A percentile compares a stretch with the other conserved stretches of the same genome.
Evolutionary conservation across 441 rosid genomes (phyloP).

Genomic region (Corymbia citriodora): DNA sequence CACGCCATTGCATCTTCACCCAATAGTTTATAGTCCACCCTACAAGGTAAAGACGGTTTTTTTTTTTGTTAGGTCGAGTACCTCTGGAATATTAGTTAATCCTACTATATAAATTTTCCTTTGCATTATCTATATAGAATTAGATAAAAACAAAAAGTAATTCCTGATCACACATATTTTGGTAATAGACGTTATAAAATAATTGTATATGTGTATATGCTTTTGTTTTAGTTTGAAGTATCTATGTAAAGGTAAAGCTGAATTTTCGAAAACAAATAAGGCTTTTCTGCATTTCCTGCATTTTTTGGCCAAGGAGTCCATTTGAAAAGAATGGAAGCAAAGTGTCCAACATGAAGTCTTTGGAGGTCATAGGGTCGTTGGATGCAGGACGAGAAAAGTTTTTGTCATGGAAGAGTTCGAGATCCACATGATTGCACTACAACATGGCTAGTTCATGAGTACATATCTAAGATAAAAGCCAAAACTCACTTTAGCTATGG

Average conservation of each 20-base stretch:
- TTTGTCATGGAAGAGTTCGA: too few species aligned
- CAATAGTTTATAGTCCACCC: neutral
- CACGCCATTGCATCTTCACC: neutral
- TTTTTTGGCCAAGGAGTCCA: too few species aligned
- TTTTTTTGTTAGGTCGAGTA: neutral
- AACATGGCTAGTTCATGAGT: too few species aligned
- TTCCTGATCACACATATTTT: neutral
- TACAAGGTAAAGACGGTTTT: neutral
- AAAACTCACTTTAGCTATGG: too few species aligned
- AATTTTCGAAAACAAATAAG: neutral
- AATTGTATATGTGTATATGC: neutral
- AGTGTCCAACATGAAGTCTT: too few species aligned
- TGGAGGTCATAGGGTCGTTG: too few species aligned
- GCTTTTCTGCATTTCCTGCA: neutral
- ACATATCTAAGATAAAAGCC: too few species aligned
- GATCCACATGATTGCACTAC: too few species aligned
- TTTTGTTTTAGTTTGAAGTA: neutral
- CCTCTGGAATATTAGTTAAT: neutral
- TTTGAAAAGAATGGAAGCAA: too few species aligned
- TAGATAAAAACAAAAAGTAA: neutral
- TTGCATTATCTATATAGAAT: neutral
- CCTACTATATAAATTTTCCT: accelerated
- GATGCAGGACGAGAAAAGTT: too few species aligned
- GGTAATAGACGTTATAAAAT: neutral
- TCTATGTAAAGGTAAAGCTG: neutral